Evolutionary conservation across 2,329 filamentous ascomycete genomes (phyloP).

Genomic region (Fusarium longipes): DNA sequence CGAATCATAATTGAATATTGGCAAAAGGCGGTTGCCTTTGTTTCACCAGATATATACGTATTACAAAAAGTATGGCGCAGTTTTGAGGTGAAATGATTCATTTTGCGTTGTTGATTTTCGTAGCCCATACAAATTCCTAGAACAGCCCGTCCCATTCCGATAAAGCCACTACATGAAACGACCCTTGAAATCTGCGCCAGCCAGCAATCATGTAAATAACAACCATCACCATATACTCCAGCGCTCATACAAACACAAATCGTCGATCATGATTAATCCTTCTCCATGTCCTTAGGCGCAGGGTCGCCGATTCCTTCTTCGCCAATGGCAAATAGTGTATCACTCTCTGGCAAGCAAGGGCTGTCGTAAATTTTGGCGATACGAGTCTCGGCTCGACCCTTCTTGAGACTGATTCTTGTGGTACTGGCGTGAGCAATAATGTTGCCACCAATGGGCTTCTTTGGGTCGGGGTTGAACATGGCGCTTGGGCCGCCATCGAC

Average conservation of each 20-base stretch:
- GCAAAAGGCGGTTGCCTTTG: background rate
- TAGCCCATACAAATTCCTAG: constrained; percentile 2
- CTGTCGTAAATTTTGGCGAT: constrained; percentile 99
- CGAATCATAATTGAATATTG: background rate
- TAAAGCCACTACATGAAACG: constrained; percentile 12
- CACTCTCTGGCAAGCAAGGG: constrained; percentile 94
- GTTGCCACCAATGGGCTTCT: constrained; percentile 98
- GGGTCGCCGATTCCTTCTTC: constrained; percentile 98
- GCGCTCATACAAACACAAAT: constrained; percentile 33
- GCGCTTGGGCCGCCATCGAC: constrained; percentile 95
- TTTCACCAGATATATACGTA: background rate
- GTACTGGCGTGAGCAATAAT: constrained; percentile 99
- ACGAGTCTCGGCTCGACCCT: constrained; percentile 92
- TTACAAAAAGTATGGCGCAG: background rate
- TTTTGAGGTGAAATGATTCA: background rate
- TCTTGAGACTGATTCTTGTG: constrained; percentile 93
- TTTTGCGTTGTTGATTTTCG: background rate
- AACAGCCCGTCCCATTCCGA: constrained; percentile 2
- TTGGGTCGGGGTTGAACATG: constrained; percentile 99
- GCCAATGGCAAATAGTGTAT: constrained; percentile 95
- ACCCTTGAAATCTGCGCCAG: constrained; percentile 48
- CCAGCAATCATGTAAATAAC: constrained; percentile 47
- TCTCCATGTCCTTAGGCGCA: constrained; percentile 93
- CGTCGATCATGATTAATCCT: constrained; percentile 63
- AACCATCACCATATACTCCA: constrained; percentile 38